Evolutionary conservation across 495 filamentous ascomycete species (phyloP), one percentile per base, ranked within the genome.

Genomic region (Neurospora sp.): DNA sequence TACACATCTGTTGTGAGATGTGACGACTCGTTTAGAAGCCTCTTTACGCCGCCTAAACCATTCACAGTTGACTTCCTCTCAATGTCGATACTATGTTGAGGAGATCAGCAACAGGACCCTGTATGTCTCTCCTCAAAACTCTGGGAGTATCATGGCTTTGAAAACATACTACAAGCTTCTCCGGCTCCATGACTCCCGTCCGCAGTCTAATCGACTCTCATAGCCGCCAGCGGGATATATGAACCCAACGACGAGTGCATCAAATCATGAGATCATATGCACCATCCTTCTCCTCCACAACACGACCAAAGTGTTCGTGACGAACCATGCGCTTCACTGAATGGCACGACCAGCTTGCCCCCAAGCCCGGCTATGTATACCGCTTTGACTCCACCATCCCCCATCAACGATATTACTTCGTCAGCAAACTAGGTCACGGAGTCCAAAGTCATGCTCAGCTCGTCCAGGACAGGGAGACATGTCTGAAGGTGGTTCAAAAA

Each of bases 361-460:
- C 53, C 0, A 31, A 31, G n/a, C 3, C 12, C 5, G 73, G 71
- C 7, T 37, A 68, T 31, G 70, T 40, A n/a, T 75, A 42, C 71
- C n/a, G 42, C 12, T 72, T 73, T 44, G 45, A 68, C 44, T n/a
- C 61, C 6, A 44, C 20, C 18, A 44, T 48, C 3, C 65, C 68
- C 39, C 35, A 72, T 65, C 27, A 31, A 10, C 44, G 35, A 12
- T 75, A 48, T 22, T 53, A 72, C 39, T 70, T 70, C 45, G 31
- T 72, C n/a, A 31, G 42, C 3, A n/a, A 39, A 1, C 27, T 72
- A 18, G 31, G 38, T 10, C 8, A 9, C 10, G 71, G 73, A 39
- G 18, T 69, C 2, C 73, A 75, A 20, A 75, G 71, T 65, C 31
- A 6, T 4, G 73, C 70, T 6, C 73, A 75, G 39, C 71, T 75